Base-by-base conservation (phyloP, 192 early-diverging fungal genomes). In the Podila minutissima region DNA sequence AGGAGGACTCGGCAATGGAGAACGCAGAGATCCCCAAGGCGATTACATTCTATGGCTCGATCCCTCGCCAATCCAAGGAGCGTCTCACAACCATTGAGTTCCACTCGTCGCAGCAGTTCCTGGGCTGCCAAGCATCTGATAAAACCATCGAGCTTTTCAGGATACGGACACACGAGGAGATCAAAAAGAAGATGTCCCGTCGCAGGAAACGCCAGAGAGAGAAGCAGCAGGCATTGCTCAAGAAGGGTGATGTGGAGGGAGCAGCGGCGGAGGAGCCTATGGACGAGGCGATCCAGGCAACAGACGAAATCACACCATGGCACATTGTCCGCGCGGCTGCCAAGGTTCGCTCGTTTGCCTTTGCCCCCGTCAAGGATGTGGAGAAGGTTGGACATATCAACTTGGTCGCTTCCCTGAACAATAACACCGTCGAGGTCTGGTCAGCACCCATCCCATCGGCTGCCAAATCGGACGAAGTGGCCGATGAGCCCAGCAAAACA, bases 341-440 rank as follows among this genome's bases (percentile, higher is more conserved):
- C 28, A 97, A 96, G 82, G 86, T 97, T 12, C 86, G 92, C 62
- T 95, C 93, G 19, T 92, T 97, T 69, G 93, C 93, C 71, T 93
- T 97, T 63, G 78, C 83, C 11, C 87, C 90, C 5, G 81, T 64
- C 9, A 74, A 82, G 32, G 82, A 89, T 82, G 68, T 85, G 20
- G 74, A 86, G 37, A 88, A 91, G 59, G 79, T 74, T 22, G 76
- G 86, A 41, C 46, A 79, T 32, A 59, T 87, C 28, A 84, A 89
- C 61, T 37, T 98, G 59, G 77, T 97, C 10, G 87, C 92, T 29
- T 86, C 93, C 0, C 88, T 95, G 66, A 91, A 88, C 76, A 94
- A 95, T 84, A 99, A 99, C 78, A 84, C 85, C 0, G 68, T 97
- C 28, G 94, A 97, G 81, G 84, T 95, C 60, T 97, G 95, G 72